These are phyloP conservation scores for Chlamydomonas sp. DNA, from an alignment of 139 green algal genomes.

Conservation along the genomic window DNA sequence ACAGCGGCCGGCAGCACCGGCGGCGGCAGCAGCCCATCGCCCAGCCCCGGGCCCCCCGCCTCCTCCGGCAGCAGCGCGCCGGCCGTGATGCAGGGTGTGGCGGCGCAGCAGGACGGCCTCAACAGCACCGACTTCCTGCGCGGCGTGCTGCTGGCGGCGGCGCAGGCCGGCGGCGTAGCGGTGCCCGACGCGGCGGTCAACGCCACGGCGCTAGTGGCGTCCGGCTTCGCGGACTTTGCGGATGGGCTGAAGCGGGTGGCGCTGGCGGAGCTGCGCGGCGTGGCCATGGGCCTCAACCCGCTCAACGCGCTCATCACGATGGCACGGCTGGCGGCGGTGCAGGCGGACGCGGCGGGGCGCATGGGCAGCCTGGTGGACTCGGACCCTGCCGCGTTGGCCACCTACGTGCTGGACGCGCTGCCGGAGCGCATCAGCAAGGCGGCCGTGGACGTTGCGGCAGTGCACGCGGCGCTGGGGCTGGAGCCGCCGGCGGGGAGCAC, in stretches of 20 bases:
- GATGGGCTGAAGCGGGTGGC: constrained; percentile 14
- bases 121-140: background rate
- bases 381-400: background rate
- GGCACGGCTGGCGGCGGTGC: constrained; percentile 9
- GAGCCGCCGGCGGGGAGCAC: background rate
- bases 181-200: background rate
- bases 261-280: background rate
- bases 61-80: background rate
- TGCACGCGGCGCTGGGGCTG: constrained; percentile 4
- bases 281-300: constrained; percentile 6
- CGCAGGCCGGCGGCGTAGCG: background rate
- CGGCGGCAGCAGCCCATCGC: background rate
- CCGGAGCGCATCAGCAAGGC: constrained; percentile 16
- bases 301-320: background rate
- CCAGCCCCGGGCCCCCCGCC: too few relatives aligned
- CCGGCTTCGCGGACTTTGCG: background rate
- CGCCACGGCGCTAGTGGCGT: constrained; percentile 8
- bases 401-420: constrained; percentile 34
- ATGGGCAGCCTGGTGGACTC: background rate
- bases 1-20: background rate
- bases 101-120: background rate
- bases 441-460: background rate
- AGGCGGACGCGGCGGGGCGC: constrained; percentile 1
- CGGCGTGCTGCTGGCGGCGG: background rate
- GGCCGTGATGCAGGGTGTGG: background rate